Conservation (phyloP, 257 asterid species). For the Perilla frutescens region DNA sequence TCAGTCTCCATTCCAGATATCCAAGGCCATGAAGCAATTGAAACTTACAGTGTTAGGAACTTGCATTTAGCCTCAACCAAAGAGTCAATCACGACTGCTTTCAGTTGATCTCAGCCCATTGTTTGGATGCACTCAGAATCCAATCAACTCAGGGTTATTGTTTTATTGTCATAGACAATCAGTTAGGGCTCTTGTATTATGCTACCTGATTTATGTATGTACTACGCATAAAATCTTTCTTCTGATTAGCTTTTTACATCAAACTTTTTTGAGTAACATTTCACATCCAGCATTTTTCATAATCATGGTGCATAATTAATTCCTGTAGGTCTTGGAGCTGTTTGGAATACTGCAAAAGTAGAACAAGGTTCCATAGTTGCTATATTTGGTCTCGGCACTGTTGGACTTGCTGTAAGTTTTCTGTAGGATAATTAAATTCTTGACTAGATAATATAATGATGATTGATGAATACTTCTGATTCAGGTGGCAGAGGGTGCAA, state of each 20-base stretch:
- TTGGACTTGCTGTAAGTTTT: conserved; percentile 93
- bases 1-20: neutral
- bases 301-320: conserved; percentile 8
- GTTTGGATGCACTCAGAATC: too few relatives aligned
- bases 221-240: neutral
- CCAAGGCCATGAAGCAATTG: neutral
- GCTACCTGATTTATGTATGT: neutral
- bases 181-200: neutral
- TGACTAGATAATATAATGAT: conserved; percentile 6
- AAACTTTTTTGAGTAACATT: neutral
- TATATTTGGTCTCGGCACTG: conserved; percentile 94
- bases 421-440: conserved; percentile 26
- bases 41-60: neutral
- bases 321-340: conserved; percentile 94
- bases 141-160: too few relatives aligned
- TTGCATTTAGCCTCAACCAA: neutral
- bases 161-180: neutral
- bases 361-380: conserved; percentile 96
- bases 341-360: conserved; percentile 98
- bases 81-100: too few relatives aligned
- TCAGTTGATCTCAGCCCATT: too few relatives aligned
- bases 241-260: neutral
- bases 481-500: conserved; percentile 99
- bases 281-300: neutral
- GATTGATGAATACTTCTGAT: conserved; percentile 30